Conservation (phyloP, 2,329 filamentous ascomycete genomes). For the Orbilia quercus region DNA sequence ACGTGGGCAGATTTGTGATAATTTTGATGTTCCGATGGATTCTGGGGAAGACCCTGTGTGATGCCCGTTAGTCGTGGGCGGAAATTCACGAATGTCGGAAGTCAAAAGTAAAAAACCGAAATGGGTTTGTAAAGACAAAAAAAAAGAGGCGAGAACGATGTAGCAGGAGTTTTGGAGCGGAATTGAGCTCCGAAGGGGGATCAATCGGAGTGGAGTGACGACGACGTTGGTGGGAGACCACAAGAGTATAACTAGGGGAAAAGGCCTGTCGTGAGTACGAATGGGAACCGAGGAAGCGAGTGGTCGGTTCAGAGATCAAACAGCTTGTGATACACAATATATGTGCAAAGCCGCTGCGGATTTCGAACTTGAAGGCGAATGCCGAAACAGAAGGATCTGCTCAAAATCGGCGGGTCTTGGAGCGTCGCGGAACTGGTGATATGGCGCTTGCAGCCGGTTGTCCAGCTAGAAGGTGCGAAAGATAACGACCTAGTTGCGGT, state of each 20-base stretch:
- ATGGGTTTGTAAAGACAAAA: conserved; percentile 4
- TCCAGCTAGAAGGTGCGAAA: conserved; percentile 28
- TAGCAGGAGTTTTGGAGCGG: conserved; percentile 14
- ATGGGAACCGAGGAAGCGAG: conserved; percentile 54
- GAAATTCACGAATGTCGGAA: background rate
- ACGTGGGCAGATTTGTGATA: conserved; percentile 1
- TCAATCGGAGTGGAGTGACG: conserved; percentile 53
- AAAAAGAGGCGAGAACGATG: background rate
- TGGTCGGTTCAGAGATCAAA: conserved; percentile 46
- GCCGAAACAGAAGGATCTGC: conserved; percentile 38
- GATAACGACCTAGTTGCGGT: conserved; percentile 45
- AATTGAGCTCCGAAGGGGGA: conserved; percentile 45
- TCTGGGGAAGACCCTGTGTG: conserved; percentile 3
- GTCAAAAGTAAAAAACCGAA: conserved; percentile 17
- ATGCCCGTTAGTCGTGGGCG: conserved; percentile 5
- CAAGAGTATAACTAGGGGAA: conserved; percentile 52
- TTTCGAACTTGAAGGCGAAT: conserved; percentile 36
- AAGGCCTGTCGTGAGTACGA: conserved; percentile 21
- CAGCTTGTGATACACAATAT: conserved; percentile 55
- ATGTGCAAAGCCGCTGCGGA: conserved; percentile 43
- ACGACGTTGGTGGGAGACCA: conserved; percentile 56
- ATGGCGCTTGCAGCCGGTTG: conserved; percentile 35
- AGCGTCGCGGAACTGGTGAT: conserved; percentile 22
- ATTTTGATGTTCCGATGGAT: conserved; percentile 22
- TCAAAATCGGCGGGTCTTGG: conserved; percentile 25